Percentiles rank a stretch among this genome's conserved stretches.
These are phyloP conservation scores for Lactarius sp. DNA, from an alignment of 768 basidiomycete genomes.

Conservation along the genomic window DNA sequence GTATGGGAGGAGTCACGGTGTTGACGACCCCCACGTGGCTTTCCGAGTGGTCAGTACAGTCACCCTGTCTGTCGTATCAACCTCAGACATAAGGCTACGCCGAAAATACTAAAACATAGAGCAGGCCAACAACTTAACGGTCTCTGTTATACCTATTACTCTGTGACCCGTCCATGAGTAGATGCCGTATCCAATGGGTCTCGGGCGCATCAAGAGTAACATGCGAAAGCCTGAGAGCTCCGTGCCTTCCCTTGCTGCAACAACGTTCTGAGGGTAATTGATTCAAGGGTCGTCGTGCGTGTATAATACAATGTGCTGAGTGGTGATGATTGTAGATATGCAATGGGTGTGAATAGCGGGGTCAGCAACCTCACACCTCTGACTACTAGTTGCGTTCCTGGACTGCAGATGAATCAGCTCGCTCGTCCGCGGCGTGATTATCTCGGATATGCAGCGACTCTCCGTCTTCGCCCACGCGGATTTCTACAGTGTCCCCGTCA, in stretches of 20 bases:
- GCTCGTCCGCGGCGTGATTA: conserved; percentile 51
- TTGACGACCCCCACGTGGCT: too few species aligned
- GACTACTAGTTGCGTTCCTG: not conserved
- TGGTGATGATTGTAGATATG: not conserved
- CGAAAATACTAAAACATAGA: too few species aligned
- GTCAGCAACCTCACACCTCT: not conserved
- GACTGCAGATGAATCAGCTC: not conserved
- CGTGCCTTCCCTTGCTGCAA: not conserved
- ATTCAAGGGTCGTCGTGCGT: not conserved
- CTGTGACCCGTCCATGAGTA: too few species aligned
- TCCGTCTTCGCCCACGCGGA: conserved; percentile 44
- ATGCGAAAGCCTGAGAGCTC: not conserved
- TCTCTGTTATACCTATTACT: too few species aligned
- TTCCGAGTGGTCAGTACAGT: too few species aligned
- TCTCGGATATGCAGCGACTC: conserved; percentile 51
- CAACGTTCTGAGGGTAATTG: not conserved
- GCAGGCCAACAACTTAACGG: too few species aligned
- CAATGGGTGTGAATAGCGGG: not conserved
- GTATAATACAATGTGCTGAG: not conserved
- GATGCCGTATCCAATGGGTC: too few species aligned
- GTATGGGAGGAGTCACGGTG: too few species aligned
- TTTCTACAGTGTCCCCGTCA: conserved; percentile 62
- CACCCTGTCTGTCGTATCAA: too few species aligned
- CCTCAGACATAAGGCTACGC: too few species aligned
- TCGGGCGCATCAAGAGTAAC: too few species aligned